Evolutionary conservation across 495 filamentous ascomycete species (phyloP).

Genomic region (Daldinia concentrica): DNA sequence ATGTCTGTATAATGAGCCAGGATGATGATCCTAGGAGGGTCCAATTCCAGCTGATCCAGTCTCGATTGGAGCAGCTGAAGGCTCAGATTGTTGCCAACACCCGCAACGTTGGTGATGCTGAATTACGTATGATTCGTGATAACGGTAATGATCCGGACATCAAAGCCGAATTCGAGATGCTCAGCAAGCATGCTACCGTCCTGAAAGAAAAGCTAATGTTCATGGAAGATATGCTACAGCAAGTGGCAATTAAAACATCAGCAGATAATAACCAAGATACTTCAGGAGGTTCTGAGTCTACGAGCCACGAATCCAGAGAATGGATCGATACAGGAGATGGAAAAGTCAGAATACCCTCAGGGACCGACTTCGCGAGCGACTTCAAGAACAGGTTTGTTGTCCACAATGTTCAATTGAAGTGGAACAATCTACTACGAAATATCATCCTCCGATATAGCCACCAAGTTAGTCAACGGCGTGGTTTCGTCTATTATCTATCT

Average conservation of each 20-base stretch:
- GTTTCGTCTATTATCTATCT: conserved; percentile 98
- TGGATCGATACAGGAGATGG: conserved; percentile 49
- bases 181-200: conserved; percentile 74
- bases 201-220: conserved; percentile 80
- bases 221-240: conserved; percentile 75
- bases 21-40: conserved; percentile 92
- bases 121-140: conserved; percentile 67
- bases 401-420: conserved; percentile 96
- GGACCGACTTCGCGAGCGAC: conserved; percentile 80
- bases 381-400: conserved; percentile 99
- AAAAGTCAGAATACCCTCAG: conserved; percentile 57
- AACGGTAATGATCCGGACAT: conserved; percentile 62
- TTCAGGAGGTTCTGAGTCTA: conserved; percentile 14
- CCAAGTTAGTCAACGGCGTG: conserved; percentile 93
- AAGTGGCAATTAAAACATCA: conserved; percentile 57
- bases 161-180: conserved; percentile 69
- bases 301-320: conserved; percentile 35
- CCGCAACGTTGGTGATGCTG: conserved; percentile 69
- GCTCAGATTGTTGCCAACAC: conserved; percentile 79
- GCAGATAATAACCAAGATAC: conserved; percentile 30
- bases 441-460: conserved; percentile 98
- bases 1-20: conserved; percentile 93
- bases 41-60: conserved; percentile 83
- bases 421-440: conserved; percentile 95
- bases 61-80: conserved; percentile 79